phyloP scores from a whole-genome alignment of 306 rosid genomes.

The Lathyrus aphaca region DNA sequence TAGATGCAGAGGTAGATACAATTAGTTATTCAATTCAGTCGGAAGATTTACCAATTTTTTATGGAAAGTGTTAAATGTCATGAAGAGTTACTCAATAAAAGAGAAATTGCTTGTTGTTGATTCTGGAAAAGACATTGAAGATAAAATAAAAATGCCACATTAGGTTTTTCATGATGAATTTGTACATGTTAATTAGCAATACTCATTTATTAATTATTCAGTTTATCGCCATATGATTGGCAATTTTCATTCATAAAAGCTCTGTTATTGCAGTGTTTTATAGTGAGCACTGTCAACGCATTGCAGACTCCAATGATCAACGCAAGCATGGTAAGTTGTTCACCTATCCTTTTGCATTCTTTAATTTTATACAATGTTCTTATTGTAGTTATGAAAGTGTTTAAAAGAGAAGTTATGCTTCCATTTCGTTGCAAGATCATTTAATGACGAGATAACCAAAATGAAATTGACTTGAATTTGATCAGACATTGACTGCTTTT shows the following conservation, averaged over 20 bases:
- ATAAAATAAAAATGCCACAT: slow-evolving; percentile 20
- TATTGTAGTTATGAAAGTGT: slow-evolving; percentile 8
- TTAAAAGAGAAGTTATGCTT: slow-evolving; percentile 27
- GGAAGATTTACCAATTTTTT: slow-evolving; percentile 18
- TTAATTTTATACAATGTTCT: slow-evolving; percentile 25
- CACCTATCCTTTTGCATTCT: slow-evolving; percentile 17
- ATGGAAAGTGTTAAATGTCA: slow-evolving; percentile 2
- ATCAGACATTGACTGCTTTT: not conserved
- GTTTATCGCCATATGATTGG: slow-evolving; percentile 21
- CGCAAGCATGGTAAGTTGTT: slow-evolving; percentile 83
- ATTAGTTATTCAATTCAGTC: slow-evolving; percentile 38
- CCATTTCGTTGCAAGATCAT: slow-evolving; percentile 9
- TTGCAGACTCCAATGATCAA: slow-evolving; percentile 98
- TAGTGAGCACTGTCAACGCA: slow-evolving; percentile 94
- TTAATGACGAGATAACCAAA: not conserved
- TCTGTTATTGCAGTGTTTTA: slow-evolving; percentile 76
- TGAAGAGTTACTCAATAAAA: slow-evolving; percentile 5
- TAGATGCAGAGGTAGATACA: slow-evolving; percentile 88
- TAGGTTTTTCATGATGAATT: slow-evolving; percentile 19
- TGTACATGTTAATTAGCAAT: slow-evolving; percentile 19
- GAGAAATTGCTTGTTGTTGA: not conserved
- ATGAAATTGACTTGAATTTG: slow-evolving; percentile 17
- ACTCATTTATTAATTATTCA: slow-evolving; percentile 29
- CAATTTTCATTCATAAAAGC: slow-evolving; percentile 18
- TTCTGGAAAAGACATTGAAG: not conserved